phyloP scores from a whole-genome alignment of 305 asterid genomes.

The Fraxinus latifolia region DNA sequence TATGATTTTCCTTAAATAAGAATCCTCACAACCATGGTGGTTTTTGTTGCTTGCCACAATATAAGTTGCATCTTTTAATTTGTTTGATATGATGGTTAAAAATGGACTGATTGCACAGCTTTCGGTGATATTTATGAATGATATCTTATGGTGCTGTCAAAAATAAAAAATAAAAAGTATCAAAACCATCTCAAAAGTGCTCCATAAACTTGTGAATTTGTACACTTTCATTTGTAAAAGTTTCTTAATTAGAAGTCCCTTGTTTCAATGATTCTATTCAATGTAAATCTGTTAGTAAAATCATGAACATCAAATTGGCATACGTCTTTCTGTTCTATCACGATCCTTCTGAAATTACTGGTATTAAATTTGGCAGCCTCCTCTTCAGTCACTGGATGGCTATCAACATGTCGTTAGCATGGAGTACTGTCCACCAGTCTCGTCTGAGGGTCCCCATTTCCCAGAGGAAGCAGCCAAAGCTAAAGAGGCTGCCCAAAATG shows the following conservation, averaged over 20 bases:
- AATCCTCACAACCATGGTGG: background rate
- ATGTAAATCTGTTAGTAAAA: background rate
- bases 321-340: background rate
- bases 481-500: conserved; percentile 77
- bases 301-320: background rate
- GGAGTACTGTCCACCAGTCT: conserved; percentile 67
- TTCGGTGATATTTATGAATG: background rate
- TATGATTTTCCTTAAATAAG: background rate
- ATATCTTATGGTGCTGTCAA: background rate
- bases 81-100: background rate
- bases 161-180: background rate
- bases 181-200: background rate
- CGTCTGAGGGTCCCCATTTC: conserved; percentile 56
- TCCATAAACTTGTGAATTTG: background rate
- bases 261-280: background rate
- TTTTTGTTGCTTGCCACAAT: background rate
- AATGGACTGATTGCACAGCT: background rate
- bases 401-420: conserved; percentile 78
- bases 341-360: background rate
- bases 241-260: background rate
- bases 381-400: conserved; percentile 74
- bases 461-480: conserved; percentile 82
- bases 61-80: background rate
- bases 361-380: conserved; percentile 47
- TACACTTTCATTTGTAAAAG: background rate